Conservation (phyloP, 495 filamentous ascomycete genomes). For the Cryomyces minteri region DNA sequence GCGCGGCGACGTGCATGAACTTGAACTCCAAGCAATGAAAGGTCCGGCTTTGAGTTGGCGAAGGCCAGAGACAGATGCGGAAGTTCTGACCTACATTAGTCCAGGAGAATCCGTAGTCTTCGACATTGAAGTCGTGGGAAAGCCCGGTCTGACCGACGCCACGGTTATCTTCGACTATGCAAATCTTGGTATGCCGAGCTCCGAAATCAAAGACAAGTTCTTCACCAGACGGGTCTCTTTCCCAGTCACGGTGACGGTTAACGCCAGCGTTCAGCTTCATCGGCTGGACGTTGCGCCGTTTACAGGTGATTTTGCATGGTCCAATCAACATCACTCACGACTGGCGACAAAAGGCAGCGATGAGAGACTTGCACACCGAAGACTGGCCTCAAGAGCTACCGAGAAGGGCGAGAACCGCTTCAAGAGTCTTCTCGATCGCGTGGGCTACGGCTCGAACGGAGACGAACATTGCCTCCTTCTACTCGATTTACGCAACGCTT, state of each 20-base stretch:
- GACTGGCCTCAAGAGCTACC: slow-evolving; percentile 1
- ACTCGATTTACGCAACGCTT: slow-evolving; percentile 74
- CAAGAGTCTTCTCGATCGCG: slow-evolving; percentile 5
- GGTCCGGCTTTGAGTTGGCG: slow-evolving; percentile 54
- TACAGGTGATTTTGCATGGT: slow-evolving; percentile 34
- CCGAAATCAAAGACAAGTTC: slow-evolving; percentile 50
- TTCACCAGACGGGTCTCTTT: slow-evolving; percentile 71
- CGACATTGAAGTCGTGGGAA: slow-evolving; percentile 69
- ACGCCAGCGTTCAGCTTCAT: slow-evolving; percentile 66
- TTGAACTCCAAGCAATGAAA: slow-evolving; percentile 52
- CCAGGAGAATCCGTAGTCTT: slow-evolving; percentile 54
- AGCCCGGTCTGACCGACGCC: slow-evolving; percentile 65
- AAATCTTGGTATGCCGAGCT: slow-evolving; percentile 40
- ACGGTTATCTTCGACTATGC: slow-evolving; percentile 75
- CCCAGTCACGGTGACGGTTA: slow-evolving; percentile 75
- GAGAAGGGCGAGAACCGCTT: slow-evolving; percentile 10
- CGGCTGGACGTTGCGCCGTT: slow-evolving; percentile 67
- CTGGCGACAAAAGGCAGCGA: background rate
- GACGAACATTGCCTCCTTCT: slow-evolving; percentile 61
- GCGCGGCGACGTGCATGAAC: slow-evolving; percentile 63
- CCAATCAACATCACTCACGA: slow-evolving; percentile 12
- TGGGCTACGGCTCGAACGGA: slow-evolving; percentile 8
- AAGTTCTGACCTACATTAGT: slow-evolving; percentile 32
- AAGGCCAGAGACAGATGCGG: slow-evolving; percentile 18
- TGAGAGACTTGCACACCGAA: background rate